Conservation (phyloP, 129 eudicot species). For the Flaveria trinervia region DNA sequence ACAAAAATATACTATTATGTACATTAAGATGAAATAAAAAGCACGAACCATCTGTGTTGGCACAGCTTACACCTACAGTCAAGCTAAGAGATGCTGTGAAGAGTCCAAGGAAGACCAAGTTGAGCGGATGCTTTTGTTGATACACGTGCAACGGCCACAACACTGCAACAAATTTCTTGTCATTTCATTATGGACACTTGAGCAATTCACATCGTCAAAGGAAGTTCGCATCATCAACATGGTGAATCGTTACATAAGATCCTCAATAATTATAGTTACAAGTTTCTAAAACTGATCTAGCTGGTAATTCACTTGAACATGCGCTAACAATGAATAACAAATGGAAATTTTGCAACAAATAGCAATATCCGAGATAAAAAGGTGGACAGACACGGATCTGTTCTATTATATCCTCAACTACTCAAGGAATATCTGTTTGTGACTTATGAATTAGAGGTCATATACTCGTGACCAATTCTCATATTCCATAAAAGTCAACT, state of each 20-base stretch:
- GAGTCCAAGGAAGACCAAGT: constrained; percentile 87
- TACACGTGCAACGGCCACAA: constrained; percentile 92
- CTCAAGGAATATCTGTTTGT: no score
- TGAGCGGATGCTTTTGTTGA: constrained; percentile 93
- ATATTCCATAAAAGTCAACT: background rate
- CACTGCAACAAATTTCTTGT: constrained; percentile 46
- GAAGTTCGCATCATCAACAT: constrained; percentile 10
- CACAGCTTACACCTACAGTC: constrained; percentile 96
- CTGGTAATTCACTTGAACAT: background rate
- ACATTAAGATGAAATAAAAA: constrained; percentile 6
- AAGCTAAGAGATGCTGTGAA: constrained; percentile 78
- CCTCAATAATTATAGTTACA: background rate
- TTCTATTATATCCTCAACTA: background rate
- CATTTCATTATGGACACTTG: background rate
- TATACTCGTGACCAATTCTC: background rate
- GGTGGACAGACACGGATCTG: background rate
- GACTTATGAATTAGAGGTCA: no score
- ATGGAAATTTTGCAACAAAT: background rate
- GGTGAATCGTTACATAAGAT: background rate
- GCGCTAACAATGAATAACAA: background rate
- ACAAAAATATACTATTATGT: background rate
- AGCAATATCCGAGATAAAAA: background rate
- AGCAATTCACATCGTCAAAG: background rate
- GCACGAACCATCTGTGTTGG: constrained; percentile 88
- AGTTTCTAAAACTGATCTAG: background rate